phyloP scores from a whole-genome alignment of 2,329 filamentous ascomycete genomes.

The Drechslerella dactyloides region DNA sequence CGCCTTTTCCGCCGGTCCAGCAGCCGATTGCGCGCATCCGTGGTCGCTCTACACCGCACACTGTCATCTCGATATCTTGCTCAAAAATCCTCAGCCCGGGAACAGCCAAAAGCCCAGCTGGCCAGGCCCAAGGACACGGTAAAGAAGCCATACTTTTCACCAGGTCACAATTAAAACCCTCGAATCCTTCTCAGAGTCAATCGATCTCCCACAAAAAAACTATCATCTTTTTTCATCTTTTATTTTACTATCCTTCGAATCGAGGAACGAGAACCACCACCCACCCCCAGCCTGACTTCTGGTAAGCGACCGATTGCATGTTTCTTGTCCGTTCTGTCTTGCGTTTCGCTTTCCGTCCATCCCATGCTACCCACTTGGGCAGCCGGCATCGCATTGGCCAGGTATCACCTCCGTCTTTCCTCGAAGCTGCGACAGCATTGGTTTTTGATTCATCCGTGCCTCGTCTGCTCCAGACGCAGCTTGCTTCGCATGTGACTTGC shows the following conservation, averaged over 20 bases:
- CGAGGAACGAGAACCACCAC: background rate
- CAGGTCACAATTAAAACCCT: too few species aligned
- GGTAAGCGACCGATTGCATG: background rate
- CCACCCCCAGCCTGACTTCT: background rate
- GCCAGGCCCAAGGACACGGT: background rate
- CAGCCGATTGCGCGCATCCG: too few species aligned
- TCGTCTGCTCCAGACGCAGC: constrained; percentile 29
- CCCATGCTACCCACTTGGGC: constrained; percentile 1
- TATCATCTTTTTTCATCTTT: too few species aligned
- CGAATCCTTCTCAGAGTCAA: background rate
- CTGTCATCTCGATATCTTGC: background rate
- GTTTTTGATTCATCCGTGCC: constrained; percentile 35
- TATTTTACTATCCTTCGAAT: background rate
- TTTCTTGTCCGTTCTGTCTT: background rate
- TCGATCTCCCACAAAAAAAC: background rate
- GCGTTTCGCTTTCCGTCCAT: constrained; percentile 1
- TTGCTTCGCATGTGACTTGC: constrained; percentile 39
- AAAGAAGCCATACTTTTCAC: too few species aligned
- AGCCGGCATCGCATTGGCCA: background rate
- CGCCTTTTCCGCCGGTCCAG: too few species aligned
- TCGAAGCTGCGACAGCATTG: constrained; percentile 30
- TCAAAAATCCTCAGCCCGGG: constrained; percentile 24
- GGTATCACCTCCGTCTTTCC: constrained; percentile 7
- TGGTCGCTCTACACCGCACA: too few species aligned
- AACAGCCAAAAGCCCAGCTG: background rate